Evolutionary conservation across 164 flowering plant species (phyloP), one percentile per base, ranked within the genome.

Genomic region (Taxillus chinensis): DNA sequence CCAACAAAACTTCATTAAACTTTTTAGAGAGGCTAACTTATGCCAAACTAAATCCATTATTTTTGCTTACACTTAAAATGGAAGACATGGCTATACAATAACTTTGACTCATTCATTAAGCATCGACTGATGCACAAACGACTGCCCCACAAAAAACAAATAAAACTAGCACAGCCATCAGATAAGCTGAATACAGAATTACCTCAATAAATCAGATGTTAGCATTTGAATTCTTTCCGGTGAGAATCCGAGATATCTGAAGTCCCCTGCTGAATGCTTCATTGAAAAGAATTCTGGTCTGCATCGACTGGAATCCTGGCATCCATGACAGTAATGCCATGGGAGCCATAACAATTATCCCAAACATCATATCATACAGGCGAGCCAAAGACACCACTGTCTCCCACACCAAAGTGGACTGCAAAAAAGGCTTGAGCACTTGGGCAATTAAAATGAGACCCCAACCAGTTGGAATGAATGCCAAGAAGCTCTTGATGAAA

Each of bases 231-330:
- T 78, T 86, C 68, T 90, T 92, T 59, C 93, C 96, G 4, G 93
- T 62, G 39, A 90, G 70, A 59, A 92, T 75, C 4, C 81, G 87
- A 61, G 96, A 92, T 58, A 90, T 92, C 69, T 86, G 96, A 38
- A 92, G 90, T 41, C 97, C 97, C 71, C 98, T 67, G 76, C 96
- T 90, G 71, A 92, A 92, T 39, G 89, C 98, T 73, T 92, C 86
- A 74, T 92, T 92, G 72, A 92, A 92, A 54, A 92, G 74, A 59
- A 92, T 88, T 71, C 98, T 81, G 7, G 96, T 90, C 74, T 92
- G 97, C 96, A 92, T 90, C 9, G 89, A 57, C 73, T 88, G 93
- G 71, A 88, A 88, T 12, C 92, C 97, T 45, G 98, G 98, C 79
- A 88, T 64, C 98, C 98, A 92, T 45, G 97, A 83, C 5, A 92